phyloP scores from a whole-genome alignment of 148 eudicot genomes.

The Rhododendron kiyosumense region DNA sequence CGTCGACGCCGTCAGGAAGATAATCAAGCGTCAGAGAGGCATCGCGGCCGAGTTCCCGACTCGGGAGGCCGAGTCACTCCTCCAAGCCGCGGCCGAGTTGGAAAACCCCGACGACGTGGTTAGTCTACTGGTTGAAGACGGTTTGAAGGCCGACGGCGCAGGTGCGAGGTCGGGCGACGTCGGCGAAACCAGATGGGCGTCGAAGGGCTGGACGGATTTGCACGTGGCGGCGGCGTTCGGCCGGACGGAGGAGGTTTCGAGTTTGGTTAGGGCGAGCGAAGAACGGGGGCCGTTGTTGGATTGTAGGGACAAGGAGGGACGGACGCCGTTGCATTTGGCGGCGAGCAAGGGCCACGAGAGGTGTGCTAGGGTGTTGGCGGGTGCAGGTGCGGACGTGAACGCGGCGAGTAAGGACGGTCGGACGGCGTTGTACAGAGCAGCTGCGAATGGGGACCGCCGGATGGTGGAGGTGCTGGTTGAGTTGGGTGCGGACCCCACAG shows the following conservation, averaged over 20 bases:
- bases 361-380: conserved; percentile 28
- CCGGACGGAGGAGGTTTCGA: conserved; percentile 36
- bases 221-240: conserved; percentile 35
- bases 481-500: conserved; percentile 39
- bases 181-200: conserved; percentile 2
- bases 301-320: conserved; percentile 35
- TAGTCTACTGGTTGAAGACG: conserved; percentile 25
- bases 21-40: conserved; percentile 31
- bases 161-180: not conserved
- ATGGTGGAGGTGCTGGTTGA: conserved; percentile 44
- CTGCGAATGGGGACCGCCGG: conserved; percentile 31
- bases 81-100: conserved; percentile 19
- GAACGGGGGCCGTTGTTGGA: conserved; percentile 28
- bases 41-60: conserved; percentile 21
- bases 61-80: conserved; percentile 30
- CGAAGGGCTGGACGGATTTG: conserved; percentile 24
- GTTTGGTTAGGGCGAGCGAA: conserved; percentile 3
- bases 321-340: conserved; percentile 37
- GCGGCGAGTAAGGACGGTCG: conserved; percentile 36
- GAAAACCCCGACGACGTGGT: conserved; percentile 23
- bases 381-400: conserved; percentile 40
- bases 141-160: conserved; percentile 10
- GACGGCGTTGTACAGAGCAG: conserved; percentile 37
- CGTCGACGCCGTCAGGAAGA: conserved; percentile 24
- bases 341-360: conserved; percentile 30